These are phyloP conservation scores for Metschnikowia vanudenii DNA, from an alignment of 805 yeast species.

Conservation along the genomic window DNA sequence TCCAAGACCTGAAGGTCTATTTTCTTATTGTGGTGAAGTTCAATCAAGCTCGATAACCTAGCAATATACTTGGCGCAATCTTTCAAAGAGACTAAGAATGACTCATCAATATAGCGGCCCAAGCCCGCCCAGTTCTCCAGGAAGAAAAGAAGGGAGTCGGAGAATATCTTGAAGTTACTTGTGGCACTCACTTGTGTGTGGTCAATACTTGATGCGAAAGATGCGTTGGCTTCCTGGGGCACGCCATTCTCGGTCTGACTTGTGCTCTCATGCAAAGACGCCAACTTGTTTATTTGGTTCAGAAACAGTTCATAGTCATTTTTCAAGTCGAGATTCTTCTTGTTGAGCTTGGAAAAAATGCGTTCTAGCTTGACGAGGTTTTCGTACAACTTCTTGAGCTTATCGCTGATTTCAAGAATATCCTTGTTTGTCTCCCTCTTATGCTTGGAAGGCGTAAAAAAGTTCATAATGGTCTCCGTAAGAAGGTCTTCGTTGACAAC, in stretches of 20 bases:
- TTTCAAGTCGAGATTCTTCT: constrained; percentile 69
- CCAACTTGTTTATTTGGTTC: constrained; percentile 64
- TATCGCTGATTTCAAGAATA: constrained; percentile 63
- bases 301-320: constrained; percentile 72
- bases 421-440: constrained; percentile 75
- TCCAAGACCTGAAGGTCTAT: constrained; percentile 84
- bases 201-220: constrained; percentile 12
- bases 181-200: constrained; percentile 18
- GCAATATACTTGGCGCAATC: constrained; percentile 76
- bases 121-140: constrained; percentile 41
- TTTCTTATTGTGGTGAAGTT: constrained; percentile 85
- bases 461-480: constrained; percentile 91
- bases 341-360: constrained; percentile 68
- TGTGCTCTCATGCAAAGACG: constrained; percentile 47
- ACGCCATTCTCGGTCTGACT: constrained; percentile 9
- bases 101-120: constrained; percentile 62
- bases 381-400: constrained; percentile 80
- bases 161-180: constrained; percentile 36
- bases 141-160: constrained; percentile 37
- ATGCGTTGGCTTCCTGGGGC: constrained; percentile 30
- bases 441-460: constrained; percentile 69
- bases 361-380: constrained; percentile 76
- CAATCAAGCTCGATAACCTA: constrained; percentile 55
- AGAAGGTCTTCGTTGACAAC: constrained; percentile 68
- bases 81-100: constrained; percentile 76